Percentiles rank a stretch among this genome's conserved stretches.
phyloP scores from a whole-genome alignment of 2,329 filamentous ascomycete species.

The Fusarium citri region DNA sequence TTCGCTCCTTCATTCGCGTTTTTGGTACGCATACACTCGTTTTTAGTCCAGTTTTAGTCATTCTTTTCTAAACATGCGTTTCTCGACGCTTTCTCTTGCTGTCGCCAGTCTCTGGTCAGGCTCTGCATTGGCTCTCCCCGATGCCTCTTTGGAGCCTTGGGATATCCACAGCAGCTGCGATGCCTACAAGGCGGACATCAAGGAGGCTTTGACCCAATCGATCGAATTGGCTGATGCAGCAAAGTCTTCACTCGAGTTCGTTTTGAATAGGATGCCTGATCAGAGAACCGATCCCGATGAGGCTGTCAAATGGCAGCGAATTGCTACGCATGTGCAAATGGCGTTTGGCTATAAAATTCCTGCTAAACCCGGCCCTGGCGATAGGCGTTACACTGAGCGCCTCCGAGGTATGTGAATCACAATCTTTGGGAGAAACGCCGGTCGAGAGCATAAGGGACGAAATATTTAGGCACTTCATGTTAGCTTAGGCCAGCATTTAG shows the following conservation, averaged over 20 bases:
- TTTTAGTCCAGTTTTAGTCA: slow-evolving; percentile 2
- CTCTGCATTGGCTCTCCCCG: slow-evolving; percentile 1
- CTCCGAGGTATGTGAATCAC: neutral
- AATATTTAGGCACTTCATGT: neutral
- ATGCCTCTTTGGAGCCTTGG: slow-evolving; percentile 5
- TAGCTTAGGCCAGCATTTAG: neutral
- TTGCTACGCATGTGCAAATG: neutral
- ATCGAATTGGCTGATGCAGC: slow-evolving; percentile 16
- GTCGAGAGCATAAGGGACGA: neutral
- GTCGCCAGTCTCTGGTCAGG: neutral
- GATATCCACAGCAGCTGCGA: slow-evolving; percentile 8
- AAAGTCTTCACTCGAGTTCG: neutral
- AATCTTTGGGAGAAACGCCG: no score
- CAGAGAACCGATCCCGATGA: neutral
- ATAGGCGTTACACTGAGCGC: neutral
- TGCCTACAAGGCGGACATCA: slow-evolving; percentile 6
- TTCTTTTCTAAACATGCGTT: neutral
- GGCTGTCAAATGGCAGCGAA: neutral
- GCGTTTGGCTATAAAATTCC: neutral
- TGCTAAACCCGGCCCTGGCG: neutral
- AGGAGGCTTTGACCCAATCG: slow-evolving; percentile 4
- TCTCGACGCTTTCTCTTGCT: neutral
- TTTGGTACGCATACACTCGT: slow-evolving; percentile 2
- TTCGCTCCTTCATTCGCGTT: slow-evolving; percentile 5
- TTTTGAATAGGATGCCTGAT: neutral